phyloP scores from a whole-genome alignment of 208 protist species.

The Leishmania braziliensis region DNA sequence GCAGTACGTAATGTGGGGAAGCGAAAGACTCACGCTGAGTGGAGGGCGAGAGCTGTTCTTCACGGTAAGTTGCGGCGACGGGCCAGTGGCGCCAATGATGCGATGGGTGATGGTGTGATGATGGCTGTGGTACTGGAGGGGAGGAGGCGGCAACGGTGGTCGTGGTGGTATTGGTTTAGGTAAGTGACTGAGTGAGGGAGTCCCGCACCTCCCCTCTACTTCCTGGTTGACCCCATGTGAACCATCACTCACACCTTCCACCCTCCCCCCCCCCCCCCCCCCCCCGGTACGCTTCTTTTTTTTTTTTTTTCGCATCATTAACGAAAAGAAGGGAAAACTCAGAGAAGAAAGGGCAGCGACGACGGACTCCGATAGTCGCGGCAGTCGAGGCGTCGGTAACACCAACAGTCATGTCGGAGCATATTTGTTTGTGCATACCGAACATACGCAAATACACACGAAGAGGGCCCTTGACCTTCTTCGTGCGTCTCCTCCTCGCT shows the following conservation, averaged over 20 bases:
- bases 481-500: not conserved
- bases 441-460: too few relatives aligned
- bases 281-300: not conserved
- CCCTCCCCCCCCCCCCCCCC: too few relatives aligned
- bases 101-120: not conserved
- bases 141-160: not conserved
- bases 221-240: not conserved
- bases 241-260: not conserved
- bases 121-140: not conserved
- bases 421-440: not conserved
- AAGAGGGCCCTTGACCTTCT: not conserved
- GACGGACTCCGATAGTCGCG: not conserved
- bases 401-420: not conserved
- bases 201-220: not conserved
- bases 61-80: not conserved
- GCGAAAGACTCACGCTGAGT: not conserved
- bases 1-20: not conserved
- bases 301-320: not conserved
- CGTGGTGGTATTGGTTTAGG: not conserved
- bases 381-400: not conserved
- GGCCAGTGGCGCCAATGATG: not conserved
- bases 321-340: not conserved
- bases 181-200: not conserved
- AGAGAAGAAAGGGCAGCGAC: not conserved
- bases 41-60: not conserved